phyloP scores from a whole-genome alignment of 2,329 filamentous ascomycete species.

The Lizonia empirigonia region DNA sequence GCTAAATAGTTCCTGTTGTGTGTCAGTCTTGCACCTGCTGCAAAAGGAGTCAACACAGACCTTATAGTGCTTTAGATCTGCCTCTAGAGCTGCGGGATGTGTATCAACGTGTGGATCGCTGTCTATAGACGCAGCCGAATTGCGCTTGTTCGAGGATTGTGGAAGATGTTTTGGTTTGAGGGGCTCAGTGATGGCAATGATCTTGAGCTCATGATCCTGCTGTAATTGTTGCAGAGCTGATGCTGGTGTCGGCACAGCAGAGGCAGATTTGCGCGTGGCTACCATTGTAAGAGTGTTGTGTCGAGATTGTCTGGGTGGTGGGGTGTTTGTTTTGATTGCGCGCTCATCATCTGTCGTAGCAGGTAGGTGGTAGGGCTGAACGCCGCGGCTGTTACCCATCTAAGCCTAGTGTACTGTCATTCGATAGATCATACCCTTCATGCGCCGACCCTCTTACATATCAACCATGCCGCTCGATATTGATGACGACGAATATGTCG shows the following conservation, averaged over 20 bases:
- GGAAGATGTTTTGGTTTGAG: conserved; percentile 62
- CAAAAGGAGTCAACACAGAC: conserved; percentile 40
- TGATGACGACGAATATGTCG: conserved; percentile 76
- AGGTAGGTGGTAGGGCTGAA: no score
- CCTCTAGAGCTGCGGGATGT: conserved; percentile 71
- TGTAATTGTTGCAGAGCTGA: conserved; percentile 60
- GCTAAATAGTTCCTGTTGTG: conserved; percentile 80
- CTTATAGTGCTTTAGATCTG: conserved; percentile 87
- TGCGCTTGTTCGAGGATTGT: conserved; percentile 48
- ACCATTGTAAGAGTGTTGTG: conserved; percentile 28
- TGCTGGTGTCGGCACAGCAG: conserved; percentile 28
- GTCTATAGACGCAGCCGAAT: conserved; percentile 70
- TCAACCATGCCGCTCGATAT: conserved; percentile 30
- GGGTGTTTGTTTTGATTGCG: conserved; percentile 40
- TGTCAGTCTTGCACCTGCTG: conserved; percentile 8
- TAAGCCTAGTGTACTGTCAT: conserved; percentile 17
- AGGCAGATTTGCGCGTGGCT: conserved; percentile 31
- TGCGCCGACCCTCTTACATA: conserved; percentile 1
- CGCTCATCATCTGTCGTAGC: conserved; percentile 15
- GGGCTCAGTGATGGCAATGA: conserved; percentile 77
- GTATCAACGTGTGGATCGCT: conserved; percentile 70
- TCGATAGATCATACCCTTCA: conserved; percentile 6
- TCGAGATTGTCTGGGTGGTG: conserved; percentile 8
- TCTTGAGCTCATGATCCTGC: conserved; percentile 67
- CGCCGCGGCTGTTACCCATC: conserved; percentile 29